These are phyloP conservation scores for Ilyonectria destructans DNA, from an alignment of 2,329 filamentous ascomycete genomes.

Conservation along the genomic window DNA sequence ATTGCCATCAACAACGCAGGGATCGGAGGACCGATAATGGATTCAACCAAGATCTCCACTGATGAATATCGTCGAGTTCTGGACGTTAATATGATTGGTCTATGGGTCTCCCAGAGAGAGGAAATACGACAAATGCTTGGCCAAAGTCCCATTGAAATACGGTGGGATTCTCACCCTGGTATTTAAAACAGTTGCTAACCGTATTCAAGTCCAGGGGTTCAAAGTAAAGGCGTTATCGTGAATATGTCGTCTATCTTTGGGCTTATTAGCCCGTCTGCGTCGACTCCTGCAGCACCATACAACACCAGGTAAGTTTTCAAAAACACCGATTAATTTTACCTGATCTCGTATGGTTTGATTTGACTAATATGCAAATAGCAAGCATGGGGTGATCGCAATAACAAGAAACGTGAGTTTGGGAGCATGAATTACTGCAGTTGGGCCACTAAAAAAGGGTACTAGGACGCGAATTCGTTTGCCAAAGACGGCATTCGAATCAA, in stretches of 20 bases:
- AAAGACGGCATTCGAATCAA: constrained; percentile 4
- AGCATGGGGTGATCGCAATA: background rate
- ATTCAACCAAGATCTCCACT: no score
- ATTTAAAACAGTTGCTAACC: no score
- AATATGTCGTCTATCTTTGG: constrained; percentile 4
- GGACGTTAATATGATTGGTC: no score
- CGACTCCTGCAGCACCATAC: background rate
- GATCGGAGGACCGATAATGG: background rate
- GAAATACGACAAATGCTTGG: no score
- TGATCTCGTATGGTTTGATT: background rate
- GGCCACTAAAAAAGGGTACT: no score
- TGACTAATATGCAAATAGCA: background rate
- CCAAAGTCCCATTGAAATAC: no score
- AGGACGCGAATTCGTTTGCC: background rate
- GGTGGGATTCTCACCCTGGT: no score
- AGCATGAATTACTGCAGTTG: no score
- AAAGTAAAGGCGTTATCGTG: background rate
- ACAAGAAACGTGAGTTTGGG: background rate
- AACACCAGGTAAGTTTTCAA: background rate
- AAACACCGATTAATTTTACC: background rate
- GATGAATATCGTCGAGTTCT: no score
- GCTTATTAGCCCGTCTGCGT: background rate
- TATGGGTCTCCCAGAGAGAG: no score
- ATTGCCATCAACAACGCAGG: background rate
- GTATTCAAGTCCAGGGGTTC: no score